These are phyloP conservation scores for Tephrocybe rancida DNA, from an alignment of 768 basidiomycete species.

Conservation along the genomic window DNA sequence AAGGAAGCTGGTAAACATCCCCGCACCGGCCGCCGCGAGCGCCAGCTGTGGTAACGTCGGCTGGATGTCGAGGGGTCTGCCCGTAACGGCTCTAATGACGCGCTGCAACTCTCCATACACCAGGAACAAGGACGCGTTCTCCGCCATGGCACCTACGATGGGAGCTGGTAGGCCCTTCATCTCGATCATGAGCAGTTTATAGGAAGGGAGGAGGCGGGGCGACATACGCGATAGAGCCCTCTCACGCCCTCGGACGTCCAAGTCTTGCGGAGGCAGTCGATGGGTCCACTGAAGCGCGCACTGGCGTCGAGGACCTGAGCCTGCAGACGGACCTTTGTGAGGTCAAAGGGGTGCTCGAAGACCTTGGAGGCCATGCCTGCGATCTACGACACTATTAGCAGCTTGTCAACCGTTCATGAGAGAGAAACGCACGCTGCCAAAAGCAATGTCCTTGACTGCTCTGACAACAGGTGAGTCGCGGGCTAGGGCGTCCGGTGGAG, in stretches of 20 bases:
- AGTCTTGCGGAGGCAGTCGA: slow-evolving; percentile 86
- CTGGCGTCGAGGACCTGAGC: slow-evolving; percentile 69
- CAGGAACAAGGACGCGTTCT: slow-evolving; percentile 88
- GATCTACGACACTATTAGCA: slow-evolving; percentile 40
- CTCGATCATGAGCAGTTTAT: slow-evolving; percentile 2
- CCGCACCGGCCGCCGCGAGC: slow-evolving; percentile 86
- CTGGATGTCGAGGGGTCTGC: slow-evolving; percentile 42
- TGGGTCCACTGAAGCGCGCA: slow-evolving; percentile 76
- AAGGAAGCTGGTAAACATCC: slow-evolving; percentile 83
- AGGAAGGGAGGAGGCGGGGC: background rate
- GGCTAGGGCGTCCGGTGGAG: slow-evolving; percentile 20
- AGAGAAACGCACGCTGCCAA: slow-evolving; percentile 22
- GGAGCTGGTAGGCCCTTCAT: slow-evolving; percentile 87
- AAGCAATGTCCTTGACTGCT: slow-evolving; percentile 23
- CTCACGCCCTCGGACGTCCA: slow-evolving; percentile 79
- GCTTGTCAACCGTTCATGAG: background rate
- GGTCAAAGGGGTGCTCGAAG: slow-evolving; percentile 94
- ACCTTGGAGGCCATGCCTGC: slow-evolving; percentile 85
- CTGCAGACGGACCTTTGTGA: slow-evolving; percentile 94
- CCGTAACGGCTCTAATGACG: slow-evolving; percentile 44
- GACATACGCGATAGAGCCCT: slow-evolving; percentile 84
- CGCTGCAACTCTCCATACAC: slow-evolving; percentile 80
- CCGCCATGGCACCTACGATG: slow-evolving; percentile 87
- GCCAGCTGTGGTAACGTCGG: slow-evolving; percentile 62
- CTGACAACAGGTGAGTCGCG: slow-evolving; percentile 19